A percentile compares a stretch with the other conserved stretches of the same genome.
Conservation (phyloP, 2,329 filamentous ascomycete genomes). For the Claviceps fusiformis region DNA sequence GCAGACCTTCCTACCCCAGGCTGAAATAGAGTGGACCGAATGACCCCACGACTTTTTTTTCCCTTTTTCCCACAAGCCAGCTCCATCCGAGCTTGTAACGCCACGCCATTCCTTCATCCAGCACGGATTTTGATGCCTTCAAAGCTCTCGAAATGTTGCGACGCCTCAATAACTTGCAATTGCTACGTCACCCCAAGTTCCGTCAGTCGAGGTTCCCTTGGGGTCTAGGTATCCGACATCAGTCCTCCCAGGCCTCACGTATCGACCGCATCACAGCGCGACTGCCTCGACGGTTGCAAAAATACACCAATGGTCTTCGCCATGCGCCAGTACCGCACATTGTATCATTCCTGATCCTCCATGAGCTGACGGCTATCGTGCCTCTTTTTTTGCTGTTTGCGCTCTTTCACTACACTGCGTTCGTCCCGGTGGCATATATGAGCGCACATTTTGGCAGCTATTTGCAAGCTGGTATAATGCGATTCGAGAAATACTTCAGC, state of each 20-base stretch:
- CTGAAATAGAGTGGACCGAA: not conserved
- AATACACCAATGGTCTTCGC: constrained; percentile 56
- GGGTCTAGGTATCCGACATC: constrained; percentile 7
- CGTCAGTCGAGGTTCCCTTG: constrained; percentile 4
- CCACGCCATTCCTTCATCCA: not conserved
- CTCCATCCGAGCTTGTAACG: not conserved
- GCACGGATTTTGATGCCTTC: not conserved
- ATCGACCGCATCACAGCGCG: constrained; percentile 34
- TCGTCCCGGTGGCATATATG: constrained; percentile 49
- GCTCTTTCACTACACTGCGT: constrained; percentile 66
- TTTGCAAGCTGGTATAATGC: constrained; percentile 49
- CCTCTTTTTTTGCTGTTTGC: constrained; percentile 64
- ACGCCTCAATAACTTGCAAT: constrained; percentile 9
- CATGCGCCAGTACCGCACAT: constrained; percentile 71
- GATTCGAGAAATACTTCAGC: constrained; percentile 64
- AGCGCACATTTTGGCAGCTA: constrained; percentile 34
- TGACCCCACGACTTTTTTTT: not conserved
- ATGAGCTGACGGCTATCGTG: constrained; percentile 79
- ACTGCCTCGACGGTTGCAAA: constrained; percentile 53
- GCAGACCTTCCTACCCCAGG: not conserved
- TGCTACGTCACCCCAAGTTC: constrained; percentile 10
- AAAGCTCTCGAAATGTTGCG: constrained; percentile 13
- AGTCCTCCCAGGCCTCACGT: constrained; percentile 21
- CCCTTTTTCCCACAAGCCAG: not conserved
- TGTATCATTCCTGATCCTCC: constrained; percentile 73